Conservation (phyloP, 208 protist genomes). For the Cochliopodium minus region DNA sequence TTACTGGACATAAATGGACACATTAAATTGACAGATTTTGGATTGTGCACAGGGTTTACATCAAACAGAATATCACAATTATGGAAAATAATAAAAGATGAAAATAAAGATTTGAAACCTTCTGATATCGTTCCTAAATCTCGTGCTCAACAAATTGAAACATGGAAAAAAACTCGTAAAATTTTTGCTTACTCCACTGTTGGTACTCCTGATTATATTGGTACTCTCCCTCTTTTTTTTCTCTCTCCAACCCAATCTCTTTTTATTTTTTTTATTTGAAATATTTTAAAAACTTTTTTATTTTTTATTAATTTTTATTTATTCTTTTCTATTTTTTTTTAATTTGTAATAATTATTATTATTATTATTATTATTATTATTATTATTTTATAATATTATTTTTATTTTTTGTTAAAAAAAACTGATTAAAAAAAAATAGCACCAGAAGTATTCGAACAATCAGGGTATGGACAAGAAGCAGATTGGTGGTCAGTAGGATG, state of each 20-base stretch:
- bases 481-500: constrained; percentile 58
- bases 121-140: neutral
- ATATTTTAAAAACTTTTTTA: too few species aligned
- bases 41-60: constrained; percentile 24
- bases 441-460: constrained; percentile 36
- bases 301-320: too few species aligned
- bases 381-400: neutral
- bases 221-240: constrained; percentile 24
- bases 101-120: neutral
- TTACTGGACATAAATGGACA: constrained; percentile 54
- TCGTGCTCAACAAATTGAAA: constrained; percentile 5
- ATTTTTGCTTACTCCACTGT: constrained; percentile 40
- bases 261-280: constrained; percentile 10
- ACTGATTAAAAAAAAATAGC: too few species aligned
- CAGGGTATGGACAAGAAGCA: constrained; percentile 41
- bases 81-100: neutral
- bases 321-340: constrained; percentile 11
- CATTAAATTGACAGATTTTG: constrained; percentile 58
- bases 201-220: constrained; percentile 56
- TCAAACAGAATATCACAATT: neutral
- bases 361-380: neutral
- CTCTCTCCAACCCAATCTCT: neutral
- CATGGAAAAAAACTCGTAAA: neutral
- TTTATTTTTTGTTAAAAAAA: constrained; percentile 3
- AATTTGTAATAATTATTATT: too few species aligned